Base-by-base conservation (phyloP, 176 grass and related monocot species). In the Oryza coarctata region DNA sequence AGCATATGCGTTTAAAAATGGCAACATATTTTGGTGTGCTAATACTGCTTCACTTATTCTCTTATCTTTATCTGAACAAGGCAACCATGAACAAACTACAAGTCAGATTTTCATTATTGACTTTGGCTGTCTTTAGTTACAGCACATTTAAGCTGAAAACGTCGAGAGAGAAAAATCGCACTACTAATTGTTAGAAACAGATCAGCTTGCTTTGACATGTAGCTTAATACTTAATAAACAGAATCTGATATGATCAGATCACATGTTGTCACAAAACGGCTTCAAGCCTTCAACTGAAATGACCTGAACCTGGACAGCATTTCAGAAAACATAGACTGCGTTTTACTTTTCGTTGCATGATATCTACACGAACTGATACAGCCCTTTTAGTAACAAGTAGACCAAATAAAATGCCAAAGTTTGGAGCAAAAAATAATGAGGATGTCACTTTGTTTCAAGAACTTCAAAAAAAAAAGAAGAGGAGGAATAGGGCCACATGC, bases 401-500 rank as follows among this genome's bases (percentile, higher is more conserved):
- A 75, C 62, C 73, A 80, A 81, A 78, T 31, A 28, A 68, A 73
- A 66, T 22, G 49, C 65, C 47, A 84, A 65, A 60, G 14, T 49
- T 20, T 41, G 55, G 45, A 34, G 66, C 58, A 78, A 73, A 74
- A 74, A 65, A 68, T 33, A 14, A 60, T 75, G 18, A 55, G 50
- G 26, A 88, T 43, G 32, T 55, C 87, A 78, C 64, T n/a, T 60
- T 60, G 55, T 60, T 60, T 60, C 2, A 60, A 60, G 55, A 60
- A 60, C n/a, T 25, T 25, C 25, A 10, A 60, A 60, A 58, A n/a
- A 58, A 9, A 58, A 58, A 13, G 6, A 13, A 60, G 22, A 60
- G 1, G 0, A 60, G 7, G n/a, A 60, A 84, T 13, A 65, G 52
- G 55, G 32, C 65, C 87, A 78, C 64, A 88, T 82, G 86, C 68